These are phyloP conservation scores for Forsythia viridissima DNA, from an alignment of 257 asterid genomes.

Conservation along the genomic window DNA sequence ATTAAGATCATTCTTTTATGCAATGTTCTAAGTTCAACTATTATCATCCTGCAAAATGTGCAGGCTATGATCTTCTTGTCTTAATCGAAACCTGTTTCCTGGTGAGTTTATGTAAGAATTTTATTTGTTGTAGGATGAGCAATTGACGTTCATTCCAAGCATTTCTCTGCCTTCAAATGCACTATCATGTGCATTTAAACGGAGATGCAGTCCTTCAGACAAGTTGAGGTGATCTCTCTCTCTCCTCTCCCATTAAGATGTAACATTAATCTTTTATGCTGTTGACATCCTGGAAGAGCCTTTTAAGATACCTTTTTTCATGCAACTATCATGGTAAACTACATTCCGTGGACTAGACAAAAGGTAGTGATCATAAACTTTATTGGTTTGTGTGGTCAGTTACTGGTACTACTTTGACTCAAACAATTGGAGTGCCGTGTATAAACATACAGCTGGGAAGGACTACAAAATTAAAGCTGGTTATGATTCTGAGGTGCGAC, in stretches of 20 bases:
- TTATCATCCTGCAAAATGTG: not conserved
- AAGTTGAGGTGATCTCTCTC: slow-evolving; percentile 66
- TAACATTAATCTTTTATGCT: not conserved
- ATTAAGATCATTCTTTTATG: not conserved
- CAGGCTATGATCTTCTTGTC: no score
- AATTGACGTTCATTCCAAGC: slow-evolving; percentile 78
- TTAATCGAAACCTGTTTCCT: slow-evolving; percentile 1
- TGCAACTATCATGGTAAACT: not conserved
- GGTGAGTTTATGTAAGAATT: slow-evolving; percentile 17
- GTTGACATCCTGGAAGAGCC: slow-evolving; percentile 9
- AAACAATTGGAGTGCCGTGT: slow-evolving; percentile 78
- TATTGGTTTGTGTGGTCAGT: slow-evolving; percentile 45
- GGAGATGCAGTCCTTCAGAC: slow-evolving; percentile 79
- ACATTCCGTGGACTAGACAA: slow-evolving; percentile 3
- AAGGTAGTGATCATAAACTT: slow-evolving; percentile 15
- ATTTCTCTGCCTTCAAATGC: slow-evolving; percentile 84
- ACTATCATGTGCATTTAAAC: slow-evolving; percentile 74
- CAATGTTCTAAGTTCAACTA: not conserved
- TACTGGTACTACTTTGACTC: slow-evolving; percentile 80
- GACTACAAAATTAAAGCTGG: slow-evolving; percentile 94
- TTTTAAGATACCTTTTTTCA: not conserved
- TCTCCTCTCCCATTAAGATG: slow-evolving; percentile 17
- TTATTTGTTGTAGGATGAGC: slow-evolving; percentile 66
- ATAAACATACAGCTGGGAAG: slow-evolving; percentile 77
- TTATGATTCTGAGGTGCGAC: slow-evolving; percentile 87